Evolutionary conservation across 2,329 filamentous ascomycete genomes (phyloP), one percentile per base, ranked within the genome.

Genomic region (Leptosphaerulina australis): DNA sequence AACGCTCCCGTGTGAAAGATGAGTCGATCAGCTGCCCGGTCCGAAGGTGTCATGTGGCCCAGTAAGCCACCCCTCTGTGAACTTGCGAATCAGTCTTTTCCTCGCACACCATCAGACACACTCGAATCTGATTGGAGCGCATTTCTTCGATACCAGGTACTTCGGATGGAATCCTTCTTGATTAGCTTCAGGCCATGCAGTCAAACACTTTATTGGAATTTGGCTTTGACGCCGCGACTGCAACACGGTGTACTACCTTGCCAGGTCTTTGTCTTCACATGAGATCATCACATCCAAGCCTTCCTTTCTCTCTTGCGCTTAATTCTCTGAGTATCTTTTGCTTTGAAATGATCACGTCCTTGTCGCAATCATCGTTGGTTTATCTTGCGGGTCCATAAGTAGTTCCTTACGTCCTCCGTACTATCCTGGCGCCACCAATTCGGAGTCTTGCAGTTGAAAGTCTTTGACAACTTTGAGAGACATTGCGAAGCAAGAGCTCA

Each of bases 161-260:
- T 58, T 63, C 64, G 61, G 60, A 64, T 60, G 62, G 64, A 43
- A 59, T 59, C 64, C 60, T 60, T 67, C 66, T 68, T 67, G 64
- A 56, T 69, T 70, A 70, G 69, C 65, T 67, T 53, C 48, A 64
- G 55, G 57, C 67, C 67, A 71, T 72, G 67, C 65, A 62, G 60
- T 64, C 63, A 55, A 66, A 59, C 46, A 60, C 60, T 60, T 59
- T 63, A 67, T 67, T 70, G 63, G 62, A 53, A 55, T 56, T 66
- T 59, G 56, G 59, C 60, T 56, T 65, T 55, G 44, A 62, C 57
- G 60, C 62, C 63, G 61, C 61, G 55, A 62, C 38, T 59, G 57
- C 58, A 59, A 63, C 63, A 44, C 44, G 56, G 43, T 55, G 48
- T 62, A 51, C 53, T 61, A 57, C 59, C 56, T 59, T 57, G 55